Base-by-base conservation (phyloP, 495 filamentous ascomycete species). In the Penicillium daleae region DNA sequence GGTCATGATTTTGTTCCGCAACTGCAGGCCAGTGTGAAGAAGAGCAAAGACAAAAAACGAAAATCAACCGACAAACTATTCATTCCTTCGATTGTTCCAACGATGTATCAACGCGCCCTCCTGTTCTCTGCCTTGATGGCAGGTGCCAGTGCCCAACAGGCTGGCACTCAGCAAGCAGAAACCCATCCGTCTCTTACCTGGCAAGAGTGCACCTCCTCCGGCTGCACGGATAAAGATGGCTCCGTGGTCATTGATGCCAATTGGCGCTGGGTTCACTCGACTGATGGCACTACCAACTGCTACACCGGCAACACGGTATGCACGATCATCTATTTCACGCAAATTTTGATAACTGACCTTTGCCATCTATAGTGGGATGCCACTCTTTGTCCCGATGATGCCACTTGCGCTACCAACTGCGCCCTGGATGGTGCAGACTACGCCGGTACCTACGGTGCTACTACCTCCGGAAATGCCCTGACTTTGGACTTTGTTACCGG, bases 241-340 rank as follows among this genome's bases (percentile, higher is more conserved):
- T 82, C 80, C 32, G 72, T 91, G 51, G 84, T 86, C 26, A 75
- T 90, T 35, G 89, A 91, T 71, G 71, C 86, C 64, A 89, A 87
- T 69, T 90, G 86, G 82, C 82, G 86, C 26, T 86, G 84, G 84
- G 67, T 86, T 37, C 86, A 89, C 66, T 72, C 74, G 0, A 75
- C 73, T 17, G 69, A 74, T 42, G 78, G 79, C 50, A 83, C 72
- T 65, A 83, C 79, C 63, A 89, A 89, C 76, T 90, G 87, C 83
- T 90, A 88, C 71, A 83, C 78, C 35, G 87, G 85, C 58, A 85
- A 82, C 67, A 44, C 32, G 32, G 57, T 60, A 39, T n/a, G 57
- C 17, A 27, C 31, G 35, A 56, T 27, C 4, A 2, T 17, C 35
- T 6, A 29, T 35, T 24, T 8, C 13, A 3, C 15, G 27, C 9